phyloP scores from a whole-genome alignment of 164 flowering plant genomes.

The Warburgia ugandensis region DNA sequence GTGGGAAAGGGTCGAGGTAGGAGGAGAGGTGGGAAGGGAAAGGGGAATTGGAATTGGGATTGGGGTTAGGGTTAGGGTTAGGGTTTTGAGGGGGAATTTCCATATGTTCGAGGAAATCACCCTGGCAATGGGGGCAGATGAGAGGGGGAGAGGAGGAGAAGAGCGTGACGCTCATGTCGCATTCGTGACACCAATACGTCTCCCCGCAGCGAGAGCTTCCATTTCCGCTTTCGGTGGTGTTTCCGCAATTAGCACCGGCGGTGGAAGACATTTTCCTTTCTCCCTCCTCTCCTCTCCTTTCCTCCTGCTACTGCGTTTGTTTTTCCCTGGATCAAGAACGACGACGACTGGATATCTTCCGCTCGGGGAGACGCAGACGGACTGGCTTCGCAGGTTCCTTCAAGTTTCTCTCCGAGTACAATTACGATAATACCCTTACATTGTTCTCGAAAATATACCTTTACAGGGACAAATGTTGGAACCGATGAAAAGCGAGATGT shows the following conservation, averaged over 20 bases:
- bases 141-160: slow-evolving; percentile 23
- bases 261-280: slow-evolving; percentile 4
- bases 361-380: too few relatives aligned
- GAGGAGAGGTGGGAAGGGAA: slow-evolving; percentile 10
- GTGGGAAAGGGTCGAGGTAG: slow-evolving; percentile 3
- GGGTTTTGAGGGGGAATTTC: slow-evolving; percentile 22
- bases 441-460: too few relatives aligned
- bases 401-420: too few relatives aligned
- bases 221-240: not conserved
- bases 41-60: slow-evolving; percentile 7
- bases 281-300: not conserved
- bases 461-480: too few relatives aligned
- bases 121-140: slow-evolving; percentile 46
- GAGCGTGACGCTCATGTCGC: slow-evolving; percentile 58
- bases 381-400: too few relatives aligned
- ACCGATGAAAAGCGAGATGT: too few relatives aligned
- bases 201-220: not conserved
- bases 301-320: not conserved
- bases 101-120: slow-evolving; percentile 48
- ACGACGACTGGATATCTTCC: too few relatives aligned
- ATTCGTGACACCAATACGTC: slow-evolving; percentile 65
- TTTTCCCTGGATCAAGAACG: not conserved
- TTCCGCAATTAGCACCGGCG: not conserved
- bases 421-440: too few relatives aligned
- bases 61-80: too few relatives aligned